These are phyloP conservation scores for Phyllosticta citriasiana DNA, from an alignment of 2,329 filamentous ascomycete species.

Conservation along the genomic window DNA sequence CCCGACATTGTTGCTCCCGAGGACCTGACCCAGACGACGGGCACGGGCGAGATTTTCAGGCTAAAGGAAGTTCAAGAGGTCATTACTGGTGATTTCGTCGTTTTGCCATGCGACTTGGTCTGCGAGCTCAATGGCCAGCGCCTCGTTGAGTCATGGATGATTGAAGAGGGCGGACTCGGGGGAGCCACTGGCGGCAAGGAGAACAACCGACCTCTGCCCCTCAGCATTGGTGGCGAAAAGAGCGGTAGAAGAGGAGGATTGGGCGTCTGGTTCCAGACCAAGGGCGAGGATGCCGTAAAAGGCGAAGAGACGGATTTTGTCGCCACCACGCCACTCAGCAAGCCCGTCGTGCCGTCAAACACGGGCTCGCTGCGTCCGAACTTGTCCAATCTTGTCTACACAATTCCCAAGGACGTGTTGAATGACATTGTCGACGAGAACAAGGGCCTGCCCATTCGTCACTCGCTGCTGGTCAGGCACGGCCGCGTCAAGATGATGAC, in stretches of 20 bases:
- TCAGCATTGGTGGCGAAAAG: conserved; percentile 44
- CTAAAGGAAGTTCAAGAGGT: conserved; percentile 70
- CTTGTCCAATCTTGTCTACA: conserved; percentile 71
- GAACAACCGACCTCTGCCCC: conserved; percentile 35
- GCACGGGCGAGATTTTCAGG: conserved; percentile 79
- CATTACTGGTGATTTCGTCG: conserved; percentile 76
- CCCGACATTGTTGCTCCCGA: conserved; percentile 68
- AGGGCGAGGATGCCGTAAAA: conserved; percentile 66
- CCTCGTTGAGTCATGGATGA: conserved; percentile 86
- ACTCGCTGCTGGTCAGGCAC: conserved; percentile 64
- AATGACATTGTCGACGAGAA: conserved; percentile 73
- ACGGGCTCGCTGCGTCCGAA: conserved; percentile 56
- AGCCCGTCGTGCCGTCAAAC: conserved; percentile 47
- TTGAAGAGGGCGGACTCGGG: conserved; percentile 61
- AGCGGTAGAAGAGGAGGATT: conserved; percentile 65
- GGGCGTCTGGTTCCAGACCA: conserved; percentile 85
- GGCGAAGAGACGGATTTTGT: conserved; percentile 91
- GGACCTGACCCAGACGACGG: conserved; percentile 70
- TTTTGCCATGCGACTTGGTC: conserved; percentile 87
- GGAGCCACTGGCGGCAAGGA: conserved; percentile 44
- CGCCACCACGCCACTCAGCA: conserved; percentile 59
- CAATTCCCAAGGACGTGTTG: conserved; percentile 78
- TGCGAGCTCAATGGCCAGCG: conserved; percentile 79
- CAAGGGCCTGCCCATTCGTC: conserved; percentile 62
- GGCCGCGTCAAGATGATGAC: conserved; percentile 70